Evolutionary conservation across 1,139 yeast species (phyloP).

Genomic region (Suhomyces wounanorum): DNA sequence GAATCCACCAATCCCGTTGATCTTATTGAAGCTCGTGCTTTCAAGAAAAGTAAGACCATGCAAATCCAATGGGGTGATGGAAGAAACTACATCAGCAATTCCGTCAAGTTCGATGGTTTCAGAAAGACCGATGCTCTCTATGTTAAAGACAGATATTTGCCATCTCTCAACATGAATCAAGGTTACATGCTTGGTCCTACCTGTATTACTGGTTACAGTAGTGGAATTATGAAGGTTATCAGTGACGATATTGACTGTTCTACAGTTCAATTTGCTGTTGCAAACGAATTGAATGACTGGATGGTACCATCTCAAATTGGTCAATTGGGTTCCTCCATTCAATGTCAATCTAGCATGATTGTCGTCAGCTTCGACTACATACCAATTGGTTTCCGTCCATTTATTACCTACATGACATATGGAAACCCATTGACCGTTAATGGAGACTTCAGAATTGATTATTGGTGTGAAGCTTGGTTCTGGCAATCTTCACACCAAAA

Average conservation of each 20-base stretch:
- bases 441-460: not conserved
- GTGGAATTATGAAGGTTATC: not conserved
- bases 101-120: not conserved
- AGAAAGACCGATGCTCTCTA: not conserved
- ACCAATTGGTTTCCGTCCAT: constrained; percentile 1
- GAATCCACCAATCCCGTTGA: not conserved
- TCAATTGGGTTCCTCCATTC: not conserved
- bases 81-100: not conserved
- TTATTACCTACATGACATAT: not conserved
- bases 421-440: not conserved
- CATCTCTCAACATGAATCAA: not conserved
- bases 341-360: not conserved
- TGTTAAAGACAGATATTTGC: not conserved
- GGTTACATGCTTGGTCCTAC: not conserved
- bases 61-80: not conserved
- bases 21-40: not conserved
- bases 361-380: not conserved
- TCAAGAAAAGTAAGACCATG: not conserved
- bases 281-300: not conserved
- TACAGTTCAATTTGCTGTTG: not conserved
- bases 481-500: not conserved
- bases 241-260: not conserved
- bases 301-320: not conserved
- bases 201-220: not conserved
- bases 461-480: constrained; percentile 1